Evolutionary conservation across 2,329 filamentous ascomycete species (phyloP), one percentile per base, ranked within the genome.

Genomic region (Fusarium chlamydosporum): DNA sequence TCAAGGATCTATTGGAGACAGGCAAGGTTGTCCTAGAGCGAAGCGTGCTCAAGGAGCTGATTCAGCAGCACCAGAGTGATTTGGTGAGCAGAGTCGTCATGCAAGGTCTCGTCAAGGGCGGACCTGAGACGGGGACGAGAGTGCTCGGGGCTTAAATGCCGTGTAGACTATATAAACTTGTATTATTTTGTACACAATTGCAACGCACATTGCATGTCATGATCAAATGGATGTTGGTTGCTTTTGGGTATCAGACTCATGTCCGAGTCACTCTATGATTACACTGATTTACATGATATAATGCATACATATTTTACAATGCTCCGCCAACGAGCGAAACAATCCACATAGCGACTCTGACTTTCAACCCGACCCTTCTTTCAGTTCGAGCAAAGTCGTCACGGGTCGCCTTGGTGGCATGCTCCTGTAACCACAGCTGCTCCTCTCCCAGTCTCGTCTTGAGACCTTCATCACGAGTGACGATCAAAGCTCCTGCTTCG

Each of bases 321-420:
- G 94, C 94, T 15, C 95, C 95, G 1, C 95, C 95, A 9, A 97
- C 86, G 34, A 93, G 83, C 72, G 89, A 88, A 7, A 97, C 94
- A 79, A 97, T 91, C 93, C 93, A 96, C 94, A 98, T 97, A 5
- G 94, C 93, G 65, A 97, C 79, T 61, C 93, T 84, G 38, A 99
- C 96, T 77, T 93, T 90, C 75, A 96, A 82, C 1, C 93, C 89
- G 1, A 98, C 96, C 60, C 93, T 89, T 64, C 96, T 86, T 76
- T 99, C 96, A 7, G 88, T 89, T 73, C 84, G 91, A 53, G 91
- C 88, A 78, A 97, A 91, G 78, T 97, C 94, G 57, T 92, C 91
- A 65, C 91, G 84, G 12, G 88, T 91, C 23, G 96, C 87, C 10
- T 82, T 82, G 57, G 79, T 83, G 2, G 94, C 90, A 76, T 95